These are phyloP conservation scores for Setaria viridis DNA, from an alignment of 202 grass and related monocot species.

Conservation along the genomic window DNA sequence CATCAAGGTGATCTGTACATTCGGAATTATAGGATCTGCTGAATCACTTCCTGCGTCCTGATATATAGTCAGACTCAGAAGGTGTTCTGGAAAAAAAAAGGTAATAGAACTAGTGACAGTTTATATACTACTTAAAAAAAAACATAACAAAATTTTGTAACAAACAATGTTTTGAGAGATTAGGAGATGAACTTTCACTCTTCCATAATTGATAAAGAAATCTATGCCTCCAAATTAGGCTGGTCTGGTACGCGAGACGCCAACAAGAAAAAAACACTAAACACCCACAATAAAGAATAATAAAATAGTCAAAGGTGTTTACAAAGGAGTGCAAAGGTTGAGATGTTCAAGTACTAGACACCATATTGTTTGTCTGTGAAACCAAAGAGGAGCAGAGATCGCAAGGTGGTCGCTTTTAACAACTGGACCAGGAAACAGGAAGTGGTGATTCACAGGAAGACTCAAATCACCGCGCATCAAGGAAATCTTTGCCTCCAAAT, in stretches of 20 bases:
- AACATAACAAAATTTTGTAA: not conserved
- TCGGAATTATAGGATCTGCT: not conserved
- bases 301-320: slow-evolving; percentile 45
- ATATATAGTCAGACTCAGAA: too few species aligned
- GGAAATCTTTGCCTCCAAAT: not conserved
- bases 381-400: slow-evolving; percentile 36
- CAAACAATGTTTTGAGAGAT: not conserved
- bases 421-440: slow-evolving; percentile 32
- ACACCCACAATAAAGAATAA: slow-evolving; percentile 45
- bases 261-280: not conserved
- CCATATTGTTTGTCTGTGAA: slow-evolving; percentile 20
- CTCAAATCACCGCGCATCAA: slow-evolving; percentile 43
- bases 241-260: not conserved
- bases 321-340: slow-evolving; percentile 43
- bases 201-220: not conserved
- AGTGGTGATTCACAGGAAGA: slow-evolving; percentile 32
- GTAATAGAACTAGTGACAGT: too few species aligned
- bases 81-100: too few species aligned
- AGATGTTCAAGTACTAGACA: slow-evolving; percentile 24
- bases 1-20: not conserved
- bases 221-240: not conserved
- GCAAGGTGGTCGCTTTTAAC: slow-evolving; percentile 34
- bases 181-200: not conserved
- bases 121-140: not conserved
- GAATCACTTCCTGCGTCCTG: too few species aligned